Base-by-base conservation (phyloP, 345 rosid genomes). In the Dipteronia sinensis region DNA sequence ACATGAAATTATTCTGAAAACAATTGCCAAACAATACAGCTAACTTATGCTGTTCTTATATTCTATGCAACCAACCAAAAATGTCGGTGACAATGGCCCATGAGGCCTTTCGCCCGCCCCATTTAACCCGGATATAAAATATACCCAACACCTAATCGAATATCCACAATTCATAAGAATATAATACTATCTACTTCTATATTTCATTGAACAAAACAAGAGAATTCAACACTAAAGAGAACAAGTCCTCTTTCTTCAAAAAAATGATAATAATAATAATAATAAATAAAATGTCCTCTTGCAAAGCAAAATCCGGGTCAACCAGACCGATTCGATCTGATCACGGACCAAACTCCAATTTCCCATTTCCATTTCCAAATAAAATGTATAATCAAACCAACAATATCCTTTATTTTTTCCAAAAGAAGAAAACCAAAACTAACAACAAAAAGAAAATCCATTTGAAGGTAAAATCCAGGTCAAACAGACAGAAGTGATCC, bases 1-100 rank as follows among this genome's bases (percentile, higher is more conserved):
- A 47, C 13, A 7, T 7, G 12, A 40, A 64, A 19, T 23, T 62
- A 11, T 61, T 61, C 29, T 4, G n/a, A 31, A 31, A 55, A 55
- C 38, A 63, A 42, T 56, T 19, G 62, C 62, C n/a, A 16, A 44
- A 44, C 11, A 27, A 22, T 1, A 46, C 16, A 8, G 27, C 15
- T 13, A 46, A 59, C 15, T 46, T 59, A 59, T 59, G 64, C 16
- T 3, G 16, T 46, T 46, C 58, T 17, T 23, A 49, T 29, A 63
- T 74, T 74, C 69, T 42, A 44, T 44, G 56, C 69, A 63, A 40
- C 22, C 76, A 20, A 73, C 67, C 76, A 44, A 73, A 22, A 22
- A 10, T 8, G 53, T 20, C n/a, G 34, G 34, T 72, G 53, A 56
- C n/a, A n/a, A 5, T 20, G 75, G 46, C 20, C 75, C 53, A 9